phyloP scores from a whole-genome alignment of 2,329 filamentous ascomycete genomes.

The Fusarium anthophilum region DNA sequence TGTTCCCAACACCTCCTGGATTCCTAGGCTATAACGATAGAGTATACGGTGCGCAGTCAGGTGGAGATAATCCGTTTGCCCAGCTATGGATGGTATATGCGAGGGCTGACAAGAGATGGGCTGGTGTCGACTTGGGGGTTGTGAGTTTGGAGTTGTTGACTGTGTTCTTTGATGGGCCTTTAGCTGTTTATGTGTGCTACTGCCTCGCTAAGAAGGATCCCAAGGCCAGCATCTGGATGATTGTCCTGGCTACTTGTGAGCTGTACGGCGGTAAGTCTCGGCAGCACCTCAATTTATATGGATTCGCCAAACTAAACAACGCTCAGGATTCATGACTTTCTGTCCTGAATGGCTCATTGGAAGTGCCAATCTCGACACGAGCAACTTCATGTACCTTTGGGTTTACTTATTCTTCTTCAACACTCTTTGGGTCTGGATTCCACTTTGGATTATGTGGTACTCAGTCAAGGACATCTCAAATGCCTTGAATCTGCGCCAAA shows the following conservation, averaged over 20 bases:
- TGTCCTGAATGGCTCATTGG: conserved; percentile 74
- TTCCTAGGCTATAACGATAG: conserved; percentile 59
- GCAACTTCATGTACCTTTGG: conserved; percentile 75
- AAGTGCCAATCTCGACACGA: conserved; percentile 69
- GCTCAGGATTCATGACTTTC: conserved; percentile 74
- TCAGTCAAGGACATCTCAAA: conserved; percentile 63
- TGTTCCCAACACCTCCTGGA: conserved; percentile 61
- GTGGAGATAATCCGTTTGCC: conserved; percentile 63
- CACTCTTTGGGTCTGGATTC: conserved; percentile 72
- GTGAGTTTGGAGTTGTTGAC: conserved; percentile 73
- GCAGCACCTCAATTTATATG: background rate
- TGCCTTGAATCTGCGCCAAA: conserved; percentile 54
- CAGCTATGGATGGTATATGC: conserved; percentile 76
- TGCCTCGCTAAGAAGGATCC: conserved; percentile 65
- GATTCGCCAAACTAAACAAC: background rate
- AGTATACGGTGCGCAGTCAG: conserved; percentile 67
- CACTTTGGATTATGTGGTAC: conserved; percentile 67
- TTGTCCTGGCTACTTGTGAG: conserved; percentile 72
- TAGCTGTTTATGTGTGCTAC: conserved; percentile 69
- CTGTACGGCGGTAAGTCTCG: conserved; percentile 68
- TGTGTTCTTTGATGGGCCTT: conserved; percentile 68
- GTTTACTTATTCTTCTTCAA: conserved; percentile 76
- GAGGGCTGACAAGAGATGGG: conserved; percentile 71
- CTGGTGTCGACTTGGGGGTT: conserved; percentile 68
- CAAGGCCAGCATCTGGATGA: conserved; percentile 69